These are phyloP conservation scores for Lactarius evosmus DNA, from an alignment of 768 basidiomycete species.

Conservation along the genomic window DNA sequence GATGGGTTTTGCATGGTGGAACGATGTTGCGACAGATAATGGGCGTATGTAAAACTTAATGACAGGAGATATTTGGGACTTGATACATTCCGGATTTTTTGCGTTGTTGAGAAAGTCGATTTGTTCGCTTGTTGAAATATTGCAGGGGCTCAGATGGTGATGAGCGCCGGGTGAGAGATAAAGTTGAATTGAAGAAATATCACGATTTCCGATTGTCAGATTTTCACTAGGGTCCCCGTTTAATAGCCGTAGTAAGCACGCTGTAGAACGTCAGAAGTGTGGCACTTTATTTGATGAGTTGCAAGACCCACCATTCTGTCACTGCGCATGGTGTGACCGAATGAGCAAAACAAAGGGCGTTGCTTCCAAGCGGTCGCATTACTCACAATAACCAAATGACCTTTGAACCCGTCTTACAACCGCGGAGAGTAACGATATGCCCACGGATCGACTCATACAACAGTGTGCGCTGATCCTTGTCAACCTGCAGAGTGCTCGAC, in stretches of 20 bases:
- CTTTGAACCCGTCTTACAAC: slow-evolving; percentile 88
- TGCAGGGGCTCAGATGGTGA: slow-evolving; percentile 21
- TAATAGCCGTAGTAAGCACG: slow-evolving; percentile 57
- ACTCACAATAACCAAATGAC: slow-evolving; percentile 85
- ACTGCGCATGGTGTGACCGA: slow-evolving; percentile 34
- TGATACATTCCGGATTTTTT: slow-evolving; percentile 25
- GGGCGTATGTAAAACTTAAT: slow-evolving; percentile 18
- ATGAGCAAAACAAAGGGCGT: background rate
- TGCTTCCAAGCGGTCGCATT: background rate
- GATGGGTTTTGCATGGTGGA: slow-evolving; percentile 20
- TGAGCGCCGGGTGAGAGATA: slow-evolving; percentile 13
- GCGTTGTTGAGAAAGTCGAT: slow-evolving; percentile 8
- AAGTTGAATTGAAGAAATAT: slow-evolving; percentile 19
- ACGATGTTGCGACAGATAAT: slow-evolving; percentile 22
- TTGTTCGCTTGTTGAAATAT: slow-evolving; percentile 22
- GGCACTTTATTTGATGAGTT: slow-evolving; percentile 11
- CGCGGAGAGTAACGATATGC: slow-evolving; percentile 85
- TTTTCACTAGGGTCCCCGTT: slow-evolving; percentile 11
- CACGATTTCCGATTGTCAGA: slow-evolving; percentile 22
- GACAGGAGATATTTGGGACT: slow-evolving; percentile 22
- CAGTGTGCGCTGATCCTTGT: slow-evolving; percentile 79
- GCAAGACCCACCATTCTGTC: slow-evolving; percentile 51
- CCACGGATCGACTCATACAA: slow-evolving; percentile 84
- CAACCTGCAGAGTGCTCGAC: slow-evolving; percentile 48
- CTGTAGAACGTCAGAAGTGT: slow-evolving; percentile 34